Evolutionary conservation across 257 asterid genomes (phyloP).

Genomic region (Lithospermum erythrorhizon): DNA sequence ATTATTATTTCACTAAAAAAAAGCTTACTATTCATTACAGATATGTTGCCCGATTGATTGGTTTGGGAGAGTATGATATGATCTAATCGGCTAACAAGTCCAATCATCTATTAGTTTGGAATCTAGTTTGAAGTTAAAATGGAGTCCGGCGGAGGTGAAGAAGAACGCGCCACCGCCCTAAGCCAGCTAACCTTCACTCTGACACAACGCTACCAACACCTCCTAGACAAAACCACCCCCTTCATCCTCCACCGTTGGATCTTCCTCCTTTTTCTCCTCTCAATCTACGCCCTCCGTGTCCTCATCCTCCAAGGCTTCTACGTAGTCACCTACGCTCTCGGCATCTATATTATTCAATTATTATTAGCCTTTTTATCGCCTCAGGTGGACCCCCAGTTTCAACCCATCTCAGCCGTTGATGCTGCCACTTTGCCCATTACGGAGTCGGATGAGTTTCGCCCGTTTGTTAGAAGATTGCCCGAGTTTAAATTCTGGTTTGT

Average conservation of each 20-base stretch:
- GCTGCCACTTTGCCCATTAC: slow-evolving; percentile 62
- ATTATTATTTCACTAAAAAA: too few species aligned
- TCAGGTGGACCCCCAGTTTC: slow-evolving; percentile 96
- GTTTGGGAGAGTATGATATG: too few species aligned
- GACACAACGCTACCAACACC: slow-evolving; percentile 70
- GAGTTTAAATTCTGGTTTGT: slow-evolving; percentile 91
- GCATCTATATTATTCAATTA: slow-evolving; percentile 83
- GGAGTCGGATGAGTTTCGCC: slow-evolving; percentile 97
- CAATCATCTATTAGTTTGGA: too few species aligned
- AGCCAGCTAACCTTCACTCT: slow-evolving; percentile 37
- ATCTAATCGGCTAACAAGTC: too few species aligned
- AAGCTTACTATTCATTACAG: too few species aligned
- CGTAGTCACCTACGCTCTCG: slow-evolving; percentile 82
- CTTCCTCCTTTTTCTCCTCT: slow-evolving; percentile 43
- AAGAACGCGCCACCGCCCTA: slow-evolving; percentile 37
- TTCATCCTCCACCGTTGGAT: slow-evolving; percentile 74
- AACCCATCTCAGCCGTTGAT: slow-evolving; percentile 25
- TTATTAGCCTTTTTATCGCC: slow-evolving; percentile 90
- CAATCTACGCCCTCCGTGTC: slow-evolving; percentile 65
- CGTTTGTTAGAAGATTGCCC: slow-evolving; percentile 95
- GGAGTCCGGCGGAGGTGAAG: slow-evolving; percentile 41
- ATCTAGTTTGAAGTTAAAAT: too few species aligned
- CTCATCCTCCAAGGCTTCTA: slow-evolving; percentile 73
- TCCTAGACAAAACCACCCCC: slow-evolving; percentile 88
- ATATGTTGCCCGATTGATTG: too few species aligned